Base-by-base conservation (phyloP, 225 moss, liverwort and hornwort genomes). In the Rhytidiadelphus loreus region DNA sequence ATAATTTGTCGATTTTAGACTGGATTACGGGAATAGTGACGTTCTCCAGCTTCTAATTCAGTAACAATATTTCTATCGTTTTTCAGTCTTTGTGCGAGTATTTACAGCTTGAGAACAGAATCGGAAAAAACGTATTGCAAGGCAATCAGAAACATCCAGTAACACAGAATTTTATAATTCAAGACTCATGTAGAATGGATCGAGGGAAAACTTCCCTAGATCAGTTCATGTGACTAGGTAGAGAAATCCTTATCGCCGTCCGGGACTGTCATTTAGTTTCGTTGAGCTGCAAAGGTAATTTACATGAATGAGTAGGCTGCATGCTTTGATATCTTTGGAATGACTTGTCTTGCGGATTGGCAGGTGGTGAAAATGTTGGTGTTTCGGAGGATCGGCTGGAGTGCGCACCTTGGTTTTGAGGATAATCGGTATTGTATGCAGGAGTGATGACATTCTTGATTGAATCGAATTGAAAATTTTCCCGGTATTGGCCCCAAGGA, bases 311-410 rank as follows among this genome's bases (percentile, higher is more conserved):
- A 85, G 58, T 82, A 41, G 68, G 48, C 48, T 71, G 85, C 57
- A 50, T 85, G 65, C 50, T 39, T 72, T 65, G 41, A 28, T 78
- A 58, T 59, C 58, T 71, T 79, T 66, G 32, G 20, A 84, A 64
- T 85, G 85, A 81, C 44, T 86, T 69, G 37, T 81, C n/a, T 87
- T 68, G 75, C 32, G 76, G 52, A 77, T 80, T 87, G 52, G 69
- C 89, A 91, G 91, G 87, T 87, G 75, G 80, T 89, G 80, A 73
- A 84, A 73, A 29, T 84, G 65, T 64, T 63, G 89, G 55, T 52
- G 82, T 77, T 83, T 89, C 57, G 13, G 83, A 56, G 83, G 41
- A 86, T 60, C 63, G 39, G 63, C 43, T 33, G 65, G 79, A 86
- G 48, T 83, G 56, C 44, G 72, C 37, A 28, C 41, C 57, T 83